These are phyloP conservation scores for Balakata baccata DNA, from an alignment of 345 rosid species.

Conservation along the genomic window DNA sequence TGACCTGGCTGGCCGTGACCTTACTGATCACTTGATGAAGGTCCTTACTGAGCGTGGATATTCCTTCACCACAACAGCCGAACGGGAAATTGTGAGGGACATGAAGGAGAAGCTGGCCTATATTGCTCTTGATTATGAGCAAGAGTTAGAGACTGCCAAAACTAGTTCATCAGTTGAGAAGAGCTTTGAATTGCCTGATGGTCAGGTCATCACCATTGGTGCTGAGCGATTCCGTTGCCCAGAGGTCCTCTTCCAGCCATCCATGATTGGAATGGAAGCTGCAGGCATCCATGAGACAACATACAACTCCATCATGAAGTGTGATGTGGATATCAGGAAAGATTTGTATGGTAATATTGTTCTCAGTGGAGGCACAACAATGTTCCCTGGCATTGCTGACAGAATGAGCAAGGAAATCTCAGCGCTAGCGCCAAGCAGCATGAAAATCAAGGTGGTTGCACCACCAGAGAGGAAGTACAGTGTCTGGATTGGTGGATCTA, in stretches of 20 bases:
- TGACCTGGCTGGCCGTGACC: conserved; percentile 89
- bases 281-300: conserved; percentile 92
- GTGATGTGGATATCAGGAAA: conserved; percentile 85
- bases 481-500: conserved; percentile 95
- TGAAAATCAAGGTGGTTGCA: conserved; percentile 93
- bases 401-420: conserved; percentile 96
- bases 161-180: conserved; percentile 89
- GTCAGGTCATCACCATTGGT: conserved; percentile 90
- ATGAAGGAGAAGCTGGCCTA: conserved; percentile 91
- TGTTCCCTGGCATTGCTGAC: conserved; percentile 87
- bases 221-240: conserved; percentile 93
- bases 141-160: conserved; percentile 87
- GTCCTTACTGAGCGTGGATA: conserved; percentile 93
- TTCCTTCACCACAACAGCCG: conserved; percentile 92
- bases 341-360: conserved; percentile 88
- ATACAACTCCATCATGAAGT: conserved; percentile 90
- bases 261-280: conserved; percentile 94
- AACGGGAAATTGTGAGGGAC: conserved; percentile 96
- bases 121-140: conserved; percentile 88
- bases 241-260: conserved; percentile 93
- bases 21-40: conserved; percentile 77
- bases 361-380: conserved; percentile 91
- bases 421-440: conserved; percentile 90
- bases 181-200: conserved; percentile 83
- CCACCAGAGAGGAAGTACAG: conserved; percentile 93